Evolutionary conservation across 208 protist species (phyloP), one percentile per base, ranked within the genome.

Genomic region (Wallacemonas collosoma): DNA sequence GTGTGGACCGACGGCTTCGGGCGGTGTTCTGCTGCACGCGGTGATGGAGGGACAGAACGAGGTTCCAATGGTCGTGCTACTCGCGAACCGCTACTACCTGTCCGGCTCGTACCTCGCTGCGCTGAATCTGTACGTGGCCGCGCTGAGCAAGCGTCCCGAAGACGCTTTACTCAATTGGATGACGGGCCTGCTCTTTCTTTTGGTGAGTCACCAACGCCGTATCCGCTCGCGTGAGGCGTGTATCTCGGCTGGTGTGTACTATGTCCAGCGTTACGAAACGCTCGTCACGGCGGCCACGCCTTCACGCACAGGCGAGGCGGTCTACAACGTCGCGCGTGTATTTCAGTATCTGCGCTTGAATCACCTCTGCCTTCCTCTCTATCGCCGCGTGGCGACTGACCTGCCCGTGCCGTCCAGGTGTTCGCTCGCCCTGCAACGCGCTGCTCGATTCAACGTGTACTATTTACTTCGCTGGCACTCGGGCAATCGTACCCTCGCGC

Each of bases 321-420:
- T 93, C 12, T 97, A 95, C 82, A 97, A 97, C 84, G 75, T 80
- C n/a, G 93, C 90, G 2, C 77, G 90, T 47, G 85, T 85, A 26
- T 65, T 94, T 40, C 93, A 97, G 53, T 93, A 88, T 66, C 78
- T 97, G 36, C 64, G 80, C 43, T 57, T 94, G 63, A 73, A 81
- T 51, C 77, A 94, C 60, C 81, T 93, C 54, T 82, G 80, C 74
- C 66, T 90, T 5, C 93, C 90, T 41, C 77, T 97, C 12, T 97
- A 97, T 76, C 82, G 93, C 66, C 83, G 87, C 55, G 83, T 97
- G 38, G 84, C 82, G 1, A 81, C 81, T 43, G 76, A 89, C 44
- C 81, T 93, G 53, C 55, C 38, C 7, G 84, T 89, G 47, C 92
- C 92, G 36, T 69, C 83, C 36, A 62, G 86, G 69, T 96, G 92